Percentiles rank a stretch among this genome's conserved stretches.
These are phyloP conservation scores for Diaporthe ilicicola DNA, from an alignment of 2,329 filamentous ascomycete genomes.

Conservation along the genomic window DNA sequence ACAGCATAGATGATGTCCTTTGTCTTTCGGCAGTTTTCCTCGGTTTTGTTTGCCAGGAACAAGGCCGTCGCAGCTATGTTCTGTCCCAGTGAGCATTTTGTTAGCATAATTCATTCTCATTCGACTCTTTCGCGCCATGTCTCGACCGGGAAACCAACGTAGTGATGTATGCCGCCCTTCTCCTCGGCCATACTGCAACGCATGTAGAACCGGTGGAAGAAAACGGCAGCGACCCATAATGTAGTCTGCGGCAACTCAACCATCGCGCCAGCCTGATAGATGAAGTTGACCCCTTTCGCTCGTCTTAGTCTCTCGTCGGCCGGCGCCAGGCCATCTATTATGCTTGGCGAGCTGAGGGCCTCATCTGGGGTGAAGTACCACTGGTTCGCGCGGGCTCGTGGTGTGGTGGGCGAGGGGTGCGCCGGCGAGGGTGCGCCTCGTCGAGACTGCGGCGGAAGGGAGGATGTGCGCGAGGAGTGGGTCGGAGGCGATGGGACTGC, in stretches of 20 bases:
- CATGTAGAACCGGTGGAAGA: constrained; percentile 97
- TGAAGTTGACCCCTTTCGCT: constrained; percentile 95
- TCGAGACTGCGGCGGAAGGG: constrained; percentile 57
- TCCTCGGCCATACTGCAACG: constrained; percentile 81
- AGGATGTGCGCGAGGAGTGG: constrained; percentile 62
- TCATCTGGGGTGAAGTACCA: constrained; percentile 92
- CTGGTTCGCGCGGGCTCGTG: constrained; percentile 62
- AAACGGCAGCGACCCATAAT: constrained; percentile 89
- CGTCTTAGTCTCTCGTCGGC: constrained; percentile 82
- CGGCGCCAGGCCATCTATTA: constrained; percentile 80
- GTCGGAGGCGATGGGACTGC: constrained; percentile 69
- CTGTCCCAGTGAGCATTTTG: constrained; percentile 46
- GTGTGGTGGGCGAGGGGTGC: constrained; percentile 48
- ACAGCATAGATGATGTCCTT: constrained; percentile 94
- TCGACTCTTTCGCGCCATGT: background rate
- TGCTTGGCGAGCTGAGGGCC: constrained; percentile 81
- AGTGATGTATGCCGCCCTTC: constrained; percentile 85
- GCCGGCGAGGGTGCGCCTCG: constrained; percentile 54
- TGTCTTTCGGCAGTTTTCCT: constrained; percentile 96
- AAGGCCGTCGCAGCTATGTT: constrained; percentile 89
- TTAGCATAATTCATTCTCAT: background rate
- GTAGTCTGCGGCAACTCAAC: constrained; percentile 93
- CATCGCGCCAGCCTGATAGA: constrained; percentile 91
- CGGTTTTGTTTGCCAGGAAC: constrained; percentile 95
- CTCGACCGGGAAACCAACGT: constrained; percentile 64